Percentiles rank a stretch among this genome's conserved stretches.
phyloP scores from a whole-genome alignment of 2,329 filamentous ascomycete species.

The Tolypocladium sp. region DNA sequence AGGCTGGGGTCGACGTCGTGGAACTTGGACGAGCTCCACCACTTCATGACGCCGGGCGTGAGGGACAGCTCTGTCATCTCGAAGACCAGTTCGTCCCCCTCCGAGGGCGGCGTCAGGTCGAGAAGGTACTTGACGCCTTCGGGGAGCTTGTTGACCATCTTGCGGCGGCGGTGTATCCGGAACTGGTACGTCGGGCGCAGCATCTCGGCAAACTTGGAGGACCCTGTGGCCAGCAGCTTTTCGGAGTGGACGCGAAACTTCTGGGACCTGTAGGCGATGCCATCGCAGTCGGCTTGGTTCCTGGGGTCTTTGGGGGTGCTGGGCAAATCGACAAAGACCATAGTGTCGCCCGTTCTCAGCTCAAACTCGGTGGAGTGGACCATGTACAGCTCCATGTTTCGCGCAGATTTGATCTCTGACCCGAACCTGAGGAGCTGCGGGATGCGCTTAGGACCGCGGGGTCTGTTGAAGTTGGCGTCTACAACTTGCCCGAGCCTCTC shows the following conservation, averaged over 20 bases:
- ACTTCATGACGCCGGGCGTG: slow-evolving; percentile 43
- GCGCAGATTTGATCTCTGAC: slow-evolving; percentile 9
- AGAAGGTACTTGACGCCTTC: slow-evolving; percentile 47
- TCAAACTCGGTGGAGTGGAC: slow-evolving; percentile 16
- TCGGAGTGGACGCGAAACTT: slow-evolving; percentile 34
- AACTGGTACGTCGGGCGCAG: slow-evolving; percentile 32
- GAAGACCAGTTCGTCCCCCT: slow-evolving; percentile 54
- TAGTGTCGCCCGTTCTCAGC: slow-evolving; percentile 29
- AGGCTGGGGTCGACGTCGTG: slow-evolving; percentile 20
- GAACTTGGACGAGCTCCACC: slow-evolving; percentile 34
- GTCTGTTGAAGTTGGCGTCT: not conserved
- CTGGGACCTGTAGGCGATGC: slow-evolving; percentile 21
- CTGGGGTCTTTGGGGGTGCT: slow-evolving; percentile 7
- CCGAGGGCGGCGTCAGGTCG: slow-evolving; percentile 52
- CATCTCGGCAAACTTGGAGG: slow-evolving; percentile 35
- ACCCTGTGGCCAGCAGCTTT: slow-evolving; percentile 36
- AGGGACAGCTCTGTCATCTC: slow-evolving; percentile 50
- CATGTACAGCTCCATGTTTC: slow-evolving; percentile 15
- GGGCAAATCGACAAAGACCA: slow-evolving; percentile 33
- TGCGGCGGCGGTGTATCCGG: slow-evolving; percentile 26
- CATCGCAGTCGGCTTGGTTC: slow-evolving; percentile 23
- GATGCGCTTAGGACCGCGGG: not conserved
- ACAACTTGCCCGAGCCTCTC: not conserved
- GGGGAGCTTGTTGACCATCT: slow-evolving; percentile 23
- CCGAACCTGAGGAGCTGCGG: not conserved